These are phyloP conservation scores for Phytophthora cryptogea DNA, from an alignment of 352 stramenopile species.

Conservation along the genomic window DNA sequence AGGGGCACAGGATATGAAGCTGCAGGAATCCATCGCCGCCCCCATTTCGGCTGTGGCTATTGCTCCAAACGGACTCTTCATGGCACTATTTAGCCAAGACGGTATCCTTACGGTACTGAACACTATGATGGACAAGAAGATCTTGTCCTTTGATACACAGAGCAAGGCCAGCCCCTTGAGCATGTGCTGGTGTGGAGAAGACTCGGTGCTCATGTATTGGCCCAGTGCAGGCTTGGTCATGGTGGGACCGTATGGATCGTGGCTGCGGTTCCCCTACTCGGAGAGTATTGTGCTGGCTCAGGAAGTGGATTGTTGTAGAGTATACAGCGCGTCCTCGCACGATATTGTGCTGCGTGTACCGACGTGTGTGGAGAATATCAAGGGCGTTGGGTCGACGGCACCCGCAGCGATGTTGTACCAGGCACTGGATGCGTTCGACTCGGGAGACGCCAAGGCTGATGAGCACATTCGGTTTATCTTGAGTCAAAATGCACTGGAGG, in stretches of 20 bases:
- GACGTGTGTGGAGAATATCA: constrained; percentile 85
- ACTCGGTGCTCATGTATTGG: constrained; percentile 91
- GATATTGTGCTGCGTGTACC: constrained; percentile 90
- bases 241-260: constrained; percentile 87
- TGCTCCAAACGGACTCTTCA: constrained; percentile 94
- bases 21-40: constrained; percentile 80
- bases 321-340: constrained; percentile 70
- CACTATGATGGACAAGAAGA: constrained; percentile 96
- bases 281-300: constrained; percentile 73
- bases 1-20: constrained; percentile 77
- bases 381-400: constrained; percentile 84
- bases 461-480: constrained; percentile 91
- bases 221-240: constrained; percentile 80
- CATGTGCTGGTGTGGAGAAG: constrained; percentile 91
- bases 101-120: constrained; percentile 95
- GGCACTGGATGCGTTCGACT: constrained; percentile 88
- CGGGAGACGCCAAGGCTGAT: constrained; percentile 86
- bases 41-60: constrained; percentile 93
- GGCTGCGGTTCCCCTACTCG: constrained; percentile 84
- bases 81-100: constrained; percentile 95
- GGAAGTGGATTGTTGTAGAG: constrained; percentile 75
- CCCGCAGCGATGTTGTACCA: constrained; percentile 91
- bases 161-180: constrained; percentile 71
- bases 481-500: constrained; percentile 73
- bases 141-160: constrained; percentile 88